These are phyloP conservation scores for Scutellaria minor DNA, from an alignment of 257 asterid species.

Conservation along the genomic window DNA sequence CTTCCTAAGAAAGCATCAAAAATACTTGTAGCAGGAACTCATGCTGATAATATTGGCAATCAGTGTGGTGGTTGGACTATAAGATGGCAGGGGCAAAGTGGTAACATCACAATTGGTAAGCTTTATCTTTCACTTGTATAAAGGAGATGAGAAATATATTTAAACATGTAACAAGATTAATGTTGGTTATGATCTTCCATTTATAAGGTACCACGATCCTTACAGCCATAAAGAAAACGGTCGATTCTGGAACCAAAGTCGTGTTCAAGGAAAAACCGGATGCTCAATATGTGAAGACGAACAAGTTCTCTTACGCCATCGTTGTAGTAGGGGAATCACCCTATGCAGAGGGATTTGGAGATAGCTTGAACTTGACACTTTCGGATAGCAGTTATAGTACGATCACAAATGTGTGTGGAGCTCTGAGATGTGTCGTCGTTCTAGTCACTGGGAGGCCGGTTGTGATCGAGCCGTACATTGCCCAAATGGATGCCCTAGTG, in stretches of 20 bases:
- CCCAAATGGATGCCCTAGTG: conserved; percentile 39
- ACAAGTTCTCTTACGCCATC: conserved; percentile 41
- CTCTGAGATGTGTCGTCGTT: conserved; percentile 43
- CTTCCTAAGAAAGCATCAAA: conserved; percentile 46
- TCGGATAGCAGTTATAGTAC: conserved; percentile 21
- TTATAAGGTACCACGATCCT: conserved; percentile 46
- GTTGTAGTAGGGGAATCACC: conserved; percentile 52
- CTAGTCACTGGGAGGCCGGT: conserved; percentile 49
- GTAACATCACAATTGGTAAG: conserved; percentile 47
- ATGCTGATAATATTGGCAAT: conserved; percentile 50
- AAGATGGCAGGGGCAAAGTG: conserved; percentile 50
- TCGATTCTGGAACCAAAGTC: conserved; percentile 34
- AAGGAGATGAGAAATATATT: too few relatives aligned
- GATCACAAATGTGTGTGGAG: conserved; percentile 38
- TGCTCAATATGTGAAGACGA: conserved; percentile 29
- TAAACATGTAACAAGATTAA: too few relatives aligned
- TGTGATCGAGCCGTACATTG: conserved; percentile 40
- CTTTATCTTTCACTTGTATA: not conserved
- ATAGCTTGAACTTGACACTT: conserved; percentile 45
- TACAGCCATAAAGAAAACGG: conserved; percentile 31
- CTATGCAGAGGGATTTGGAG: conserved; percentile 47
- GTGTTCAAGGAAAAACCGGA: conserved; percentile 35
- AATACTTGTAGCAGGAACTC: conserved; percentile 51
- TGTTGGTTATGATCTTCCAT: not conserved
- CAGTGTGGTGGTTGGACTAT: conserved; percentile 66